A percentile compares a stretch with the other conserved stretches of the same genome.
Evolutionary conservation across 768 basidiomycete genomes (phyloP).

Genomic region (Lactarius sanguifluus): DNA sequence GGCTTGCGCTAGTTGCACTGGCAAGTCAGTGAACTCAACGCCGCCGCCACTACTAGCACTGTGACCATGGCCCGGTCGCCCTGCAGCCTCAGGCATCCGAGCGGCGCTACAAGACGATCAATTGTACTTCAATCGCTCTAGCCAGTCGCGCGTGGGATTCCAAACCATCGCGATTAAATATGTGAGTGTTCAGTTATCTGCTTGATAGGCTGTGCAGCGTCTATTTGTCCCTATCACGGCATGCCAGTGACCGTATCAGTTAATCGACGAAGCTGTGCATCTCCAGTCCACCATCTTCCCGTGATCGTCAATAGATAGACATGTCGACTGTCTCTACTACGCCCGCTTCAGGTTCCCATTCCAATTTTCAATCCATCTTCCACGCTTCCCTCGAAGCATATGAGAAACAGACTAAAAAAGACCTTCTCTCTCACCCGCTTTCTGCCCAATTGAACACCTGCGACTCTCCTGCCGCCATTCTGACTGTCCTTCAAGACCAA

Average conservation of each 20-base stretch:
- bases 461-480: background rate
- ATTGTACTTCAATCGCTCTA: too few species aligned
- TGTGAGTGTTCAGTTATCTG: too few species aligned
- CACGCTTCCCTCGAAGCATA: background rate
- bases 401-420: background rate
- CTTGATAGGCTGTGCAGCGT: too few species aligned
- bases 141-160: too few species aligned
- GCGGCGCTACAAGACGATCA: too few species aligned
- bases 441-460: background rate
- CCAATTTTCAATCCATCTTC: background rate
- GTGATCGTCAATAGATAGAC: background rate
- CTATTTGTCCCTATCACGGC: too few species aligned
- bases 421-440: background rate
- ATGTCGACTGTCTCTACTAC: background rate
- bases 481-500: background rate
- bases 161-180: too few species aligned
- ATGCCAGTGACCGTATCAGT: constrained; percentile 3
- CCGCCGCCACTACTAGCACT: too few species aligned
- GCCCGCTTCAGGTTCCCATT: background rate
- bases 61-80: too few species aligned
- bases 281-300: background rate
- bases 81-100: too few species aligned
- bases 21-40: too few species aligned
- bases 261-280: background rate
- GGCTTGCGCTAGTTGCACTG: too few species aligned